Conservation (phyloP, 1,284 basidiomycete genomes). For the Ceratobasidium sp. region DNA sequence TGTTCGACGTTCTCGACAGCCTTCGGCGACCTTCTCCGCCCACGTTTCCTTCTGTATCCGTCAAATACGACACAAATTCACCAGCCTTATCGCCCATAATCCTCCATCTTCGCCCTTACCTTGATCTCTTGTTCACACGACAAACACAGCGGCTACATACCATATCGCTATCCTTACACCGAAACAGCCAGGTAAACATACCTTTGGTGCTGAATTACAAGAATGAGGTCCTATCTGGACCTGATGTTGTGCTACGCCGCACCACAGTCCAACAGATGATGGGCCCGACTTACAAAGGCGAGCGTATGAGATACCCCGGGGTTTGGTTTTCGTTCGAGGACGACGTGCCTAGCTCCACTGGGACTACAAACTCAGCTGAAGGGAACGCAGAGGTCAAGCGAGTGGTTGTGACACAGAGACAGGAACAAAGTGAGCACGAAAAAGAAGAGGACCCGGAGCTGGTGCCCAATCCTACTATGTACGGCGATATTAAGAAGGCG, state of each 20-base stretch:
- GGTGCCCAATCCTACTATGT: constrained; percentile 65
- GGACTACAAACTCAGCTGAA: constrained; percentile 58
- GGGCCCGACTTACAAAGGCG: constrained; percentile 83
- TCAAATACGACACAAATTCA: constrained; percentile 79
- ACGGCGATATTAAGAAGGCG: constrained; percentile 69
- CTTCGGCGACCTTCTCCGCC: constrained; percentile 54
- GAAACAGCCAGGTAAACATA: constrained; percentile 50
- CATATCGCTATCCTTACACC: constrained; percentile 69
- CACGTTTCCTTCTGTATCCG: constrained; percentile 75
- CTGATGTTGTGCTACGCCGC: constrained; percentile 64
- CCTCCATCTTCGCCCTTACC: constrained; percentile 74
- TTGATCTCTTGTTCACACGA: constrained; percentile 79
- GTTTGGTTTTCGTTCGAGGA: constrained; percentile 80
- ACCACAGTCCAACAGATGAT: constrained; percentile 74
- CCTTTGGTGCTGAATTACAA: constrained; percentile 51
- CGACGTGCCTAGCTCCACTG: constrained; percentile 51
- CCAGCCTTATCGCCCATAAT: constrained; percentile 71
- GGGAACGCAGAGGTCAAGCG: constrained; percentile 74
- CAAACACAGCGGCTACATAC: constrained; percentile 75
- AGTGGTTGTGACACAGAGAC: constrained; percentile 67
- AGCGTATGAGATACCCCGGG: constrained; percentile 78
- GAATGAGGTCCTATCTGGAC: constrained; percentile 64
- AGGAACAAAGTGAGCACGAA: constrained; percentile 57
- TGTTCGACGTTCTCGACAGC: constrained; percentile 79
- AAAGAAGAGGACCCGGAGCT: constrained; percentile 66